These are phyloP conservation scores for Curvularia verruculosa DNA, from an alignment of 2,329 filamentous ascomycete genomes.

Conservation along the genomic window DNA sequence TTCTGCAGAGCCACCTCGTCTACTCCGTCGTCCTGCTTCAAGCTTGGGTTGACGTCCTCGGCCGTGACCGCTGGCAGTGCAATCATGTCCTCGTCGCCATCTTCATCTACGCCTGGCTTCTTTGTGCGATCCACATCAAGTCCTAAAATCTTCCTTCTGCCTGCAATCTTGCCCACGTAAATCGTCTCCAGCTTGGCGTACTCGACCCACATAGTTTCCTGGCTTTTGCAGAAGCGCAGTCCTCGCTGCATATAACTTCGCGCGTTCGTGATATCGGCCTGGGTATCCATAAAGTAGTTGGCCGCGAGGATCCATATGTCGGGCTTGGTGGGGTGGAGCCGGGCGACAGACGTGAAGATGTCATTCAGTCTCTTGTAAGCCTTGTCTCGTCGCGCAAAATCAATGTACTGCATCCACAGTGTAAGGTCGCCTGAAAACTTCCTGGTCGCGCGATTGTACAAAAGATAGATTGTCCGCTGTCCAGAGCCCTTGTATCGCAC, in stretches of 20 bases:
- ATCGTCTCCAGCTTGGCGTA: slow-evolving; percentile 92
- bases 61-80: slow-evolving; percentile 64
- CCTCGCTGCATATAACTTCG: slow-evolving; percentile 87
- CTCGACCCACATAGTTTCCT: slow-evolving; percentile 80
- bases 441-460: slow-evolving; percentile 83
- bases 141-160: slow-evolving; percentile 71
- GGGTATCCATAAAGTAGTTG: slow-evolving; percentile 74
- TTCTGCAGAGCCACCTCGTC: slow-evolving; percentile 66
- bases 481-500: slow-evolving; percentile 74
- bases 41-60: slow-evolving; percentile 65
- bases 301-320: slow-evolving; percentile 87
- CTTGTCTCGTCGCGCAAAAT: slow-evolving; percentile 73
- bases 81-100: slow-evolving; percentile 58
- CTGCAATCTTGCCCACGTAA: slow-evolving; percentile 82
- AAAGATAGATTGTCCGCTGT: slow-evolving; percentile 83
- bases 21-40: slow-evolving; percentile 55
- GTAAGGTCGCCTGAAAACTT: slow-evolving; percentile 81
- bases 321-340: slow-evolving; percentile 82
- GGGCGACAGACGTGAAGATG: slow-evolving; percentile 71
- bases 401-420: slow-evolving; percentile 90
- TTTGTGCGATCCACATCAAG: slow-evolving; percentile 58
- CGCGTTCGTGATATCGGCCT: slow-evolving; percentile 86
- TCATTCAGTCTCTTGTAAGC: slow-evolving; percentile 66
- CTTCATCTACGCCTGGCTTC: slow-evolving; percentile 54
- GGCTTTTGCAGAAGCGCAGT: slow-evolving; percentile 82